These are phyloP conservation scores for Purpureocillium takamizusanense DNA, from an alignment of 2,329 filamentous ascomycete species.

Conservation along the genomic window DNA sequence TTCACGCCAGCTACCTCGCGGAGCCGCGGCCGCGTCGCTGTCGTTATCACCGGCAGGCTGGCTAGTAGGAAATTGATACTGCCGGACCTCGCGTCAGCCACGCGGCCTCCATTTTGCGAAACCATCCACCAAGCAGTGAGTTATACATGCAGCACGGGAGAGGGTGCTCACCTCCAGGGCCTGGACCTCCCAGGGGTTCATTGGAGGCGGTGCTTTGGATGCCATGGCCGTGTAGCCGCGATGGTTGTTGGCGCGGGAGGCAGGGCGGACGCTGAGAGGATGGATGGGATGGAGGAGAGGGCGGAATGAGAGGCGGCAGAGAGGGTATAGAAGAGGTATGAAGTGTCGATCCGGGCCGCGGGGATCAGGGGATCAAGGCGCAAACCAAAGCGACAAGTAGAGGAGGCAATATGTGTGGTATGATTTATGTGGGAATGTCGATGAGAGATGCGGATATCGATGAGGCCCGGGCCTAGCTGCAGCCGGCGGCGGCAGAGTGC, in stretches of 20 bases:
- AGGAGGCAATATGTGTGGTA: no score
- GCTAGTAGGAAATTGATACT: constrained; percentile 2
- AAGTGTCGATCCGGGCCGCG: no score
- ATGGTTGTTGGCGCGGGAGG: not conserved
- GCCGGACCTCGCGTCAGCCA: not conserved
- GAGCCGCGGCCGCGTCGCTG: not conserved
- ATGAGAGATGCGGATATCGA: no score
- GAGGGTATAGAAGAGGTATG: not conserved
- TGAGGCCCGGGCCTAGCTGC: no score
- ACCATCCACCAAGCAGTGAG: not conserved
- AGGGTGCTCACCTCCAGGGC: constrained; percentile 24
- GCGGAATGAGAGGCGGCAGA: not conserved
- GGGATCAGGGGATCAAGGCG: no score
- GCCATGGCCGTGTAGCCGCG: constrained; percentile 1
- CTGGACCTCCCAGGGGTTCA: constrained; percentile 25
- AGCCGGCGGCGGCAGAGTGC: no score
- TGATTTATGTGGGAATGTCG: no score
- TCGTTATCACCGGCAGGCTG: not conserved
- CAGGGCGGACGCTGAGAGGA: not conserved
- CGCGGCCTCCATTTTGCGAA: not conserved
- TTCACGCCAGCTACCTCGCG: constrained; percentile 13
- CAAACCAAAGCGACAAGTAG: no score
- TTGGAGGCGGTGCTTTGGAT: constrained; percentile 9
- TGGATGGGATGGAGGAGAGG: not conserved
- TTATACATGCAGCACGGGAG: not conserved